Conservation (phyloP, 192 early-diverging fungal genomes). For the Rhizophagus clarus region DNA sequence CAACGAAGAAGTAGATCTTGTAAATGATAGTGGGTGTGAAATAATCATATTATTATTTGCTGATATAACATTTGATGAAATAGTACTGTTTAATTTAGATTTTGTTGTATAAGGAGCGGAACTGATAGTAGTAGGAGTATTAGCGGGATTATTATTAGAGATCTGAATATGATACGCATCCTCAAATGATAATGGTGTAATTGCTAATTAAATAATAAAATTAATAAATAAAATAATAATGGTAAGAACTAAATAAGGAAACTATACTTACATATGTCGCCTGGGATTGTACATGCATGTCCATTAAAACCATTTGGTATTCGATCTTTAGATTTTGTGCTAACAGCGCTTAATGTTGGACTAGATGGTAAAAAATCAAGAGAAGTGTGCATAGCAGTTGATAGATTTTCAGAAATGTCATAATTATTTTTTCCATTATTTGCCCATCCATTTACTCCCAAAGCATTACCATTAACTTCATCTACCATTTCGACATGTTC, state of each 20-base stretch:
- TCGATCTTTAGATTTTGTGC: conserved; percentile 19
- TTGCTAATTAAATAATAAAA: conserved; percentile 10
- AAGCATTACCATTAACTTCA: conserved; percentile 42
- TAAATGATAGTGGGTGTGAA: background rate
- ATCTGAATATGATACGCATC: conserved; percentile 56
- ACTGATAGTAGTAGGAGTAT: conserved; percentile 9
- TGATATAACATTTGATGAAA: background rate
- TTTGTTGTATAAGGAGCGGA: background rate
- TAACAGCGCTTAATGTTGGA: background rate
- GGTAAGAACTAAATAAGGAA: background rate
- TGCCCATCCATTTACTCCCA: conserved; percentile 12
- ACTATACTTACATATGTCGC: background rate
- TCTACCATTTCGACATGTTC: conserved; percentile 34
- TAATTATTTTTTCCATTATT: background rate
- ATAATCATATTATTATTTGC: background rate
- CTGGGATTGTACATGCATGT: background rate
- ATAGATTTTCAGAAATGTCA: conserved; percentile 18
- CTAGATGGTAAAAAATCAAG: conserved; percentile 18
- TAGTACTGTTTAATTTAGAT: background rate
- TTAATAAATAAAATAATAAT: background rate
- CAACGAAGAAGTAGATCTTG: conserved; percentile 15
- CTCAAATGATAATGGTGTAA: conserved; percentile 58
- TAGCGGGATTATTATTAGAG: conserved; percentile 38
- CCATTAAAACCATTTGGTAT: conserved; percentile 9
- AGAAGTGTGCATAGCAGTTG: conserved; percentile 9